phyloP scores from a whole-genome alignment of 768 basidiomycete species.

The Russula lepida region DNA sequence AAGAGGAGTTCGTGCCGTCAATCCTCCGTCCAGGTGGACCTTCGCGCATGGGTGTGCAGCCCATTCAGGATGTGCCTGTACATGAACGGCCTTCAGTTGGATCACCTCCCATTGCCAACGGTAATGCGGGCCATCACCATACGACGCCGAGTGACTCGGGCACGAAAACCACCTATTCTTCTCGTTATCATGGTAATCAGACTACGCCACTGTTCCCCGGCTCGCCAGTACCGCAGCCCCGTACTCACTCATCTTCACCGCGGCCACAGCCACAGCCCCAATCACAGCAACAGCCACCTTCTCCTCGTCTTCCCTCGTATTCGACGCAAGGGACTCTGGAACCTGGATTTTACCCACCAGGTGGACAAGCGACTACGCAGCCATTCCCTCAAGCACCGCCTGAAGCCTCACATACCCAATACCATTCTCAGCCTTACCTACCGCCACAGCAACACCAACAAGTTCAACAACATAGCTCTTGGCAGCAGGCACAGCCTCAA shows the following conservation, averaged over 20 bases:
- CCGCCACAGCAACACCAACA: background rate
- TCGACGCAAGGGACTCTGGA: background rate
- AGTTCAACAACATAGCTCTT: background rate
- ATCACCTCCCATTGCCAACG: background rate
- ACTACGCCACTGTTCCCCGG: background rate
- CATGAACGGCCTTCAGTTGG: background rate
- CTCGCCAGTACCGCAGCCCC: background rate
- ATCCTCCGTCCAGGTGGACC: slow-evolving; percentile 14
- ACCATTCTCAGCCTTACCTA: background rate
- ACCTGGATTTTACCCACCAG: background rate
- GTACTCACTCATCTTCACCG: background rate
- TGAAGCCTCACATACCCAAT: background rate
- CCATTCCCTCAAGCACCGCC: slow-evolving; percentile 10
- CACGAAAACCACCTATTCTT: background rate
- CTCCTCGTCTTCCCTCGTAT: background rate
- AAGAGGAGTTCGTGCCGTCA: slow-evolving; percentile 6
- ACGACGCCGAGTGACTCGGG: background rate
- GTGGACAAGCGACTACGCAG: slow-evolving; percentile 2
- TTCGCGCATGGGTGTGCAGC: background rate
- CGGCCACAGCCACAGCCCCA: background rate
- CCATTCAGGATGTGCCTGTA: background rate
- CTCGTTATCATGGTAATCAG: background rate
- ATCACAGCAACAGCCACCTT: background rate
- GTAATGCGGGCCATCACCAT: background rate
- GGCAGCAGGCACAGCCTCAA: background rate